Percentiles rank a stretch among this genome's conserved stretches.
Evolutionary conservation across 164 flowering plant genomes (phyloP).

Genomic region (Vitis cinerea): DNA sequence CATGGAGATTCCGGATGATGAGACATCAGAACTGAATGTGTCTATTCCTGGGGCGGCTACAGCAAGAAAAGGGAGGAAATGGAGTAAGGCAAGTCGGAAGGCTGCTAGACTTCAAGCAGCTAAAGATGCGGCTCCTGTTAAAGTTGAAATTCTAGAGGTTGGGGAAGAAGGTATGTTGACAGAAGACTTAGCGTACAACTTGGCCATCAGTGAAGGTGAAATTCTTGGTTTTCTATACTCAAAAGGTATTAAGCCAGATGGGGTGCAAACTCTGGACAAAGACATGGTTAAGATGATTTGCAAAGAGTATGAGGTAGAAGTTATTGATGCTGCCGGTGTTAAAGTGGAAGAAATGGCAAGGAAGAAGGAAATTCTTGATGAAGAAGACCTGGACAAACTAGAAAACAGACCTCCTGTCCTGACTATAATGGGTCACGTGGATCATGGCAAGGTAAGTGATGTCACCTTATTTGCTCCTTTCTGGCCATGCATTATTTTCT

Average conservation of each 20-base stretch:
- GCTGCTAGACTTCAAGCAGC: slow-evolving; percentile 86
- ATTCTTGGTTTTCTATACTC: slow-evolving; percentile 73
- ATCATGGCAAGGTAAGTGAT: slow-evolving; percentile 84
- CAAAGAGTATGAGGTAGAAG: slow-evolving; percentile 79
- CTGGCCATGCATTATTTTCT: not conserved
- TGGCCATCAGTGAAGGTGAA: slow-evolving; percentile 81
- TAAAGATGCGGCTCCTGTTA: slow-evolving; percentile 82
- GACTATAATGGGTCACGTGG: slow-evolving; percentile 98
- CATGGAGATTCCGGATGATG: slow-evolving; percentile 53
- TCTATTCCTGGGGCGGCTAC: slow-evolving; percentile 55
- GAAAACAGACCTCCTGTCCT: slow-evolving; percentile 87
- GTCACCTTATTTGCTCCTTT: not conserved
- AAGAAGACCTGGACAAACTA: slow-evolving; percentile 83
- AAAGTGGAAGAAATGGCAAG: slow-evolving; percentile 81
- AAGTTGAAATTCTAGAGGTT: slow-evolving; percentile 88
- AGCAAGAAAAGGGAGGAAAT: slow-evolving; percentile 76
- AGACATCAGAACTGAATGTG: slow-evolving; percentile 57
- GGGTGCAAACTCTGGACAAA: slow-evolving; percentile 67
- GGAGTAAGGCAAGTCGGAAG: slow-evolving; percentile 87
- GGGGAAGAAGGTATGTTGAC: slow-evolving; percentile 79
- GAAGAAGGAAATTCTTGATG: slow-evolving; percentile 81
- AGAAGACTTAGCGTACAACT: slow-evolving; percentile 76
- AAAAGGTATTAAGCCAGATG: slow-evolving; percentile 80
- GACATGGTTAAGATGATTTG: slow-evolving; percentile 91
- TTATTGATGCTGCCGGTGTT: slow-evolving; percentile 66